These are phyloP conservation scores for Boletus rufocinnamomeus DNA, from an alignment of 768 basidiomycete species.

Conservation along the genomic window DNA sequence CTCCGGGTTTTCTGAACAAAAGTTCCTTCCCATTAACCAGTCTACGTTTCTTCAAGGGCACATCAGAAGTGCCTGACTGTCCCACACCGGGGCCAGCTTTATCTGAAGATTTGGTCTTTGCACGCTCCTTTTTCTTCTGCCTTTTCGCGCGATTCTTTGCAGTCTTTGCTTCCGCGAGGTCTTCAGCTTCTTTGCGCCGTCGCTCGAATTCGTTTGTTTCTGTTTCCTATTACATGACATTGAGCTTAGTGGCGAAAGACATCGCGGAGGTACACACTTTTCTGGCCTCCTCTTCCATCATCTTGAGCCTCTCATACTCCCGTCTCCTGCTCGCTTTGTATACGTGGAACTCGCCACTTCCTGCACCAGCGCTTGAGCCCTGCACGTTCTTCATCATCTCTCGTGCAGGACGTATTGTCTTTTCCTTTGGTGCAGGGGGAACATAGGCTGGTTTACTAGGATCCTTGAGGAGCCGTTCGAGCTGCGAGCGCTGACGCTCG, in stretches of 20 bases:
- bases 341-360: slow-evolving; percentile 97
- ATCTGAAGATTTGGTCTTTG: slow-evolving; percentile 46
- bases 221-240: slow-evolving; percentile 52
- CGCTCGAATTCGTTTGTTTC: slow-evolving; percentile 73
- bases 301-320: slow-evolving; percentile 92
- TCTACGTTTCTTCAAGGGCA: slow-evolving; percentile 75
- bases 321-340: slow-evolving; percentile 93
- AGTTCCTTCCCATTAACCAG: slow-evolving; percentile 79
- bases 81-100: slow-evolving; percentile 31
- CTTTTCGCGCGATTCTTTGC: slow-evolving; percentile 94
- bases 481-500: slow-evolving; percentile 61
- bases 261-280: slow-evolving; percentile 52
- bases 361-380: slow-evolving; percentile 95
- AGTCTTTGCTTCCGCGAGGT: slow-evolving; percentile 80
- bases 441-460: slow-evolving; percentile 81
- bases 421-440: slow-evolving; percentile 80
- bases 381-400: slow-evolving; percentile 99
- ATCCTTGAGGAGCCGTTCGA: slow-evolving; percentile 88
- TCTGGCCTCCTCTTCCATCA: slow-evolving; percentile 80
- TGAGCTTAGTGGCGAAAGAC: not conserved
- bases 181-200: slow-evolving; percentile 70
- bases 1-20: slow-evolving; percentile 54
- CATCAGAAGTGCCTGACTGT: slow-evolving; percentile 32
- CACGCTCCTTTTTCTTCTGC: slow-evolving; percentile 85
- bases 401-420: slow-evolving; percentile 74